Conservation (phyloP, 352 stramenopile species). For the Phytophthora podocarpi region DNA sequence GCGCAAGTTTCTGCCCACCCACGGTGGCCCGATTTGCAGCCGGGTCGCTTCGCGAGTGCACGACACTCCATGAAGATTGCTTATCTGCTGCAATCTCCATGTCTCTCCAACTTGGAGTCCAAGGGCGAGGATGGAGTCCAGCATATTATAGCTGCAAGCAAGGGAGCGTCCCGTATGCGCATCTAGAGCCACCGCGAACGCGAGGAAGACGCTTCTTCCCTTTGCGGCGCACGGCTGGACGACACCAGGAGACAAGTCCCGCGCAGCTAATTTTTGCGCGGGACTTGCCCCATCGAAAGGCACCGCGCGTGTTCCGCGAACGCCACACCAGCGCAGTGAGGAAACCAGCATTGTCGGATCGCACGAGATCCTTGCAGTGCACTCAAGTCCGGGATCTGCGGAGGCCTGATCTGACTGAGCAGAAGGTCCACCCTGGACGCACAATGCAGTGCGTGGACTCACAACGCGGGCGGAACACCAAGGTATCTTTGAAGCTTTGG, state of each 20-base stretch:
- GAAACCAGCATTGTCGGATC: constrained; percentile 33
- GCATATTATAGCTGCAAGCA: no score
- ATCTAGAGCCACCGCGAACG: constrained; percentile 1
- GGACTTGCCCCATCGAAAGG: constrained; percentile 12
- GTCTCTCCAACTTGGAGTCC: constrained; percentile 22
- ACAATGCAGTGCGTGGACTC: constrained; percentile 4
- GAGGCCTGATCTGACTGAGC: constrained; percentile 4
- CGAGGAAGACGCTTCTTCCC: constrained; percentile 23
- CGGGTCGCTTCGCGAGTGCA: constrained; percentile 6
- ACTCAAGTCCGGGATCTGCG: constrained; percentile 29
- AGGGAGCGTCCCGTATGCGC: no score
- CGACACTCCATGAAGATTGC: constrained; percentile 18
- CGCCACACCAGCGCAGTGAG: constrained; percentile 18
- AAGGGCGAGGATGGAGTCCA: constrained; percentile 7
- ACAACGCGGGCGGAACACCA: constrained; percentile 17
- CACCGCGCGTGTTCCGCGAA: constrained; percentile 36
- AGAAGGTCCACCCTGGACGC: constrained; percentile 36
- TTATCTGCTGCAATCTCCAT: constrained; percentile 16
- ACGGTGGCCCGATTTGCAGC: constrained; percentile 9
- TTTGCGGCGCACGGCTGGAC: background rate
- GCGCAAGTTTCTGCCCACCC: constrained; percentile 18
- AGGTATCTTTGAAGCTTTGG: constrained; percentile 24
- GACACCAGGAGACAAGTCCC: constrained; percentile 10
- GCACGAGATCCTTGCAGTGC: constrained; percentile 1
- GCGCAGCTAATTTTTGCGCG: constrained; percentile 15